These are phyloP conservation scores for Pestalotiopsis fici DNA, from an alignment of 2,329 filamentous ascomycete species.

Conservation along the genomic window DNA sequence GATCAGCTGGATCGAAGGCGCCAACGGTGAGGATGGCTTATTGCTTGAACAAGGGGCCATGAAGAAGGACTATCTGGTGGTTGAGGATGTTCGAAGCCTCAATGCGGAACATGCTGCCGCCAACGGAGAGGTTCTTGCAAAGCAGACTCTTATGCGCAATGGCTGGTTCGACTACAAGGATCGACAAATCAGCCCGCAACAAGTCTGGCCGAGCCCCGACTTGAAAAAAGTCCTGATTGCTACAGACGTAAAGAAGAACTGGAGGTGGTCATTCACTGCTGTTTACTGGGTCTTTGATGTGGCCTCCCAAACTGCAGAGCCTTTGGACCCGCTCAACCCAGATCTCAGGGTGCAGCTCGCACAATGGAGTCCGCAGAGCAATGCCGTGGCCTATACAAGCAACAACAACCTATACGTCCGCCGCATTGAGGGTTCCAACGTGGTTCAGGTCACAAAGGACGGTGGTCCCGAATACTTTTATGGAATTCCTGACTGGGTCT, in stretches of 20 bases:
- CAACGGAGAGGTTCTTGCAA: constrained; percentile 40
- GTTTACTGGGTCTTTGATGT: constrained; percentile 94
- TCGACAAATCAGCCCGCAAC: constrained; percentile 54
- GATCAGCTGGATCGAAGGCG: constrained; percentile 77
- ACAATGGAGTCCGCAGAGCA: constrained; percentile 83
- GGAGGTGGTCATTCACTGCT: constrained; percentile 86
- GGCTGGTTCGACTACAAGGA: constrained; percentile 61
- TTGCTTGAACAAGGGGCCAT: constrained; percentile 70
- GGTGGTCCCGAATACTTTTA: constrained; percentile 91
- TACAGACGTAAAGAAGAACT: constrained; percentile 73
- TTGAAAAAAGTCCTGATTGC: constrained; percentile 84
- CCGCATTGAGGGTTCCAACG: constrained; percentile 54
- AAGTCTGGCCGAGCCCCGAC: constrained; percentile 77
- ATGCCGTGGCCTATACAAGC: constrained; percentile 85
- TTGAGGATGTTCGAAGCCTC: constrained; percentile 77
- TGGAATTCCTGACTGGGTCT: constrained; percentile 96
- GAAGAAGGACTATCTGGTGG: constrained; percentile 75
- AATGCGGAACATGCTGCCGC: constrained; percentile 41
- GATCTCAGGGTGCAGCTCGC: constrained; percentile 77
- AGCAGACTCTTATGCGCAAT: constrained; percentile 75
- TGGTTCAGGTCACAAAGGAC: constrained; percentile 79
- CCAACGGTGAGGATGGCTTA: constrained; percentile 79
- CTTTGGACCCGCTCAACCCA: constrained; percentile 71
- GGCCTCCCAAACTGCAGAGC: constrained; percentile 71
- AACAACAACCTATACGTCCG: constrained; percentile 90